Base-by-base conservation (phyloP, 352 stramenopile genomes). In the Pythium brassicae region DNA sequence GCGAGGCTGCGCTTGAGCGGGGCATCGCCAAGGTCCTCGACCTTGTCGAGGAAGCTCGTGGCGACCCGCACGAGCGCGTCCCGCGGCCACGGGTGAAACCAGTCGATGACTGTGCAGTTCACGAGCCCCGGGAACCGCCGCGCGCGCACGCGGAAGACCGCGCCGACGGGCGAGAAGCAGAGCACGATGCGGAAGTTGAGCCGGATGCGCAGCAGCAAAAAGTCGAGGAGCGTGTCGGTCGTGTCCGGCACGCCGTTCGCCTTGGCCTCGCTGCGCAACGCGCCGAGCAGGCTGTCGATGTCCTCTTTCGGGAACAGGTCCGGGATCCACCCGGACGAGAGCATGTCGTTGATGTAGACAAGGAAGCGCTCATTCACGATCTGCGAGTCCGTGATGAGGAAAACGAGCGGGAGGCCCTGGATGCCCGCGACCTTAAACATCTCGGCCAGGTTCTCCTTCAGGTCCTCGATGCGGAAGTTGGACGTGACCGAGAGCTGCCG, bases 281-380 rank as follows among this genome's bases (percentile, higher is more conserved):
- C 74, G 20, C 84, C 92, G 1, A 98, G 61, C 23, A 99, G 69
- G 6, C 80, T 84, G 55, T 99, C 96, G 12, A 98, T 77, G 51
- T 99, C 97, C 65, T 99, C 97, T 65, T 98, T 98, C 1, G 91
- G 76, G 72, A 99, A 99, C 14, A 99, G 74, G 68, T 99, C 96
- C 5, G 93, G 90, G 55, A 99, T 97, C 95, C 96, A 99, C 6
- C 96, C 96, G 9, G 70, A 81, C 26, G 88, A 95, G 8, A 99
- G 77, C 69, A 99, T 97, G 42, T 98, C 93, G 74, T 99, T 99
- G 63, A 99, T 99, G 69, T 98, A 99, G 40, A 99, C 97, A 4
- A 99, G 85, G 72, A 99, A 99, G 17, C 94, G 78, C 53, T 99
- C 96, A 64, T 99, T 97, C 37, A 99, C 93, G 66, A 99, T 99